phyloP scores from a whole-genome alignment of 257 asterid genomes.

The Marsdenia floribunda region DNA sequence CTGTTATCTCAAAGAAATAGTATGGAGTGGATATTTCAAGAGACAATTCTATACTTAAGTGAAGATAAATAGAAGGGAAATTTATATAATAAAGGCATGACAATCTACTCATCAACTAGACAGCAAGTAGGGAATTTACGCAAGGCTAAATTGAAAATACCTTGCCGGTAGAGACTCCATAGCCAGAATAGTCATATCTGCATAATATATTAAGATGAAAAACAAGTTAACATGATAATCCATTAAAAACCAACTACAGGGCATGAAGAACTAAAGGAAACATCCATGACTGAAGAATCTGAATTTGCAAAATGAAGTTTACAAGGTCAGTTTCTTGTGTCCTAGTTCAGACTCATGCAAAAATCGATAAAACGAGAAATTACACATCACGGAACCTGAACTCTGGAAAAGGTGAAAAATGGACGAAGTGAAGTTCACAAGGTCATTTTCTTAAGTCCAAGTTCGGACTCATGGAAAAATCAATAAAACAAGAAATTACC shows the following conservation, averaged over 20 bases:
- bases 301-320: not conserved
- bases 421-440: slow-evolving; percentile 4
- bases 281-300: not conserved
- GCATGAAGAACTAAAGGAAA: not conserved
- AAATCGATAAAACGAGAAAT: not conserved
- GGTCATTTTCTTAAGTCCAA: not conserved
- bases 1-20: not conserved
- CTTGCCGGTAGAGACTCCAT: slow-evolving; percentile 98
- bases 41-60: not conserved
- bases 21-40: not conserved
- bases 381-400: not conserved
- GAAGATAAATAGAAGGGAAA: not conserved
- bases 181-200: slow-evolving; percentile 98
- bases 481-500: slow-evolving; percentile 1
- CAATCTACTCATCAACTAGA: not conserved
- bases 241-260: not conserved
- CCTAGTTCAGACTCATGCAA: not conserved
- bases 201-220: slow-evolving; percentile 17
- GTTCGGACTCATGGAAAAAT: not conserved
- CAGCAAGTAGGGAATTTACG: not conserved
- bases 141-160: slow-evolving; percentile 34
- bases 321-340: not conserved
- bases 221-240: not conserved
- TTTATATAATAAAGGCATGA: not conserved
- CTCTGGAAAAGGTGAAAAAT: slow-evolving; percentile 7